These are phyloP conservation scores for Pelargonium australe DNA, from an alignment of 441 rosid genomes.

Conservation along the genomic window DNA sequence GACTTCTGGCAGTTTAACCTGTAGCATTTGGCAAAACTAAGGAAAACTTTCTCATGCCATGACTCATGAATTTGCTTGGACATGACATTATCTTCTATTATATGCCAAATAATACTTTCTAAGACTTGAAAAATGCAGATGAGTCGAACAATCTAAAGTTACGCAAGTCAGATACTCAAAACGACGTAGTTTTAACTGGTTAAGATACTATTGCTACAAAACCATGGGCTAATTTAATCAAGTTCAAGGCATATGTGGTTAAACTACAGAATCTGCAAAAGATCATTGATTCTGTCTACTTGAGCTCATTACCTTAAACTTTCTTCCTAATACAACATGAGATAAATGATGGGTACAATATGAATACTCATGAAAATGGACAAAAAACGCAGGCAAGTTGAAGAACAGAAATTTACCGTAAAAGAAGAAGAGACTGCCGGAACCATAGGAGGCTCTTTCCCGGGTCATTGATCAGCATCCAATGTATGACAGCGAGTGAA, in stretches of 20 bases:
- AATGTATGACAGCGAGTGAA: conserved; percentile 84
- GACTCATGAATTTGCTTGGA: neutral
- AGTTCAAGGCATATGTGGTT: neutral
- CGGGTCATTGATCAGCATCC: conserved; percentile 84
- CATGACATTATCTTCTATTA: too few species aligned
- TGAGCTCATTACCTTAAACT: neutral
- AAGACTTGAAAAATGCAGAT: neutral
- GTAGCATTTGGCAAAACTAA: conserved; percentile 11
- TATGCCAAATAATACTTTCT: too few species aligned
- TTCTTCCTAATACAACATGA: neutral
- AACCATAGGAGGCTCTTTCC: conserved; percentile 83
- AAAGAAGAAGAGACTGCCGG: conserved; percentile 89
- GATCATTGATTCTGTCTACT: neutral
- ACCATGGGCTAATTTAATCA: neutral
- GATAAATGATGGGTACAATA: neutral
- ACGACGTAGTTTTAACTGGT: too few species aligned
- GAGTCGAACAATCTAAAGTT: neutral
- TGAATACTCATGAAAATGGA: neutral
- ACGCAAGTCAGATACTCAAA: too few species aligned
- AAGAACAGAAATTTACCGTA: conserved; percentile 36
- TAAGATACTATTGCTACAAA: neutral
- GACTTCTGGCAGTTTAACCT: conserved; percentile 96
- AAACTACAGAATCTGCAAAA: neutral
- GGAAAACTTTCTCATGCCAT: neutral
- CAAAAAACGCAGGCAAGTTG: neutral